phyloP scores from a whole-genome alignment of 2,329 filamentous ascomycete genomes.

The Lasiodiplodia sp. region DNA sequence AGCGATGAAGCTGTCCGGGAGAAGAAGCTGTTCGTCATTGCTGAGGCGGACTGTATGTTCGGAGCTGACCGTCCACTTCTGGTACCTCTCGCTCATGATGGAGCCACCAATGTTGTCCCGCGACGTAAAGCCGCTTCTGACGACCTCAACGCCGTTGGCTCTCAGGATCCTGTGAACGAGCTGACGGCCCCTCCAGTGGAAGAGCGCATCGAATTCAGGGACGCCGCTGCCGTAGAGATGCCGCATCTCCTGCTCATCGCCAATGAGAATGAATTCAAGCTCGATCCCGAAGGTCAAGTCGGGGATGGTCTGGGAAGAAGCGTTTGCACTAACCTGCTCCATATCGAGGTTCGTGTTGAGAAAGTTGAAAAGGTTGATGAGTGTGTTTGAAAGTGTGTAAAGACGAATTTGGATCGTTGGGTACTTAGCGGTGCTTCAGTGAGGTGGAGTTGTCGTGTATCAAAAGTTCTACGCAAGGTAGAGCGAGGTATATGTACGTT shows the following conservation, averaged over 20 bases:
- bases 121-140: background rate
- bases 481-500: too few species aligned
- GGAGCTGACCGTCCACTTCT: background rate
- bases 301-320: background rate
- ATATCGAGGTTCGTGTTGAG: background rate
- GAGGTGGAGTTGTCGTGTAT: too few species aligned
- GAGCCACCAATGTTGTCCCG: too few species aligned
- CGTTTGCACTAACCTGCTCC: background rate
- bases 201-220: background rate
- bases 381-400: background rate
- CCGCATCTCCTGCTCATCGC: background rate
- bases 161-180: too few species aligned
- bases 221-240: background rate
- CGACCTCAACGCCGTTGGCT: too few species aligned
- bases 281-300: background rate
- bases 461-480: too few species aligned
- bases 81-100: background rate
- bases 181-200: too few species aligned
- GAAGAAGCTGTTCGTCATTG: background rate
- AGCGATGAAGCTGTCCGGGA: background rate
- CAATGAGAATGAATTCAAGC: constrained; percentile 6
- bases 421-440: too few species aligned
- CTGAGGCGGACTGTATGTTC: background rate
- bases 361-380: background rate
- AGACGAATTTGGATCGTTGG: too few species aligned